Conservation (phyloP, 2,329 filamentous ascomycete genomes). For the Rachicladosporium sp. region DNA sequence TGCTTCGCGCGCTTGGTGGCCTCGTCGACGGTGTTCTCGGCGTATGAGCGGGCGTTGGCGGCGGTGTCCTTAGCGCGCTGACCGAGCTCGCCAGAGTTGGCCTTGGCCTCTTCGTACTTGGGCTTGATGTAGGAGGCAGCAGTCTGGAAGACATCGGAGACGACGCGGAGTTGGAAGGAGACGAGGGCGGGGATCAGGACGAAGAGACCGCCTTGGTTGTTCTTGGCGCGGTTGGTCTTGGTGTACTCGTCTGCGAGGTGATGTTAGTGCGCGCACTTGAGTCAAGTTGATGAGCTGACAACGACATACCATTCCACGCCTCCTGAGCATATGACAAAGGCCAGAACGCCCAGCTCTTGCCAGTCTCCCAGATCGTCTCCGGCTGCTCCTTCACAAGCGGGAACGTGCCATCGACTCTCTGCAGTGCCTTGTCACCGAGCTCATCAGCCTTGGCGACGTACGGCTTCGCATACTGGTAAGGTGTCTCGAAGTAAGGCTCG, state of each 20-base stretch:
- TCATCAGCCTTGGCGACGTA: conserved; percentile 75
- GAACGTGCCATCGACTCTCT: conserved; percentile 40
- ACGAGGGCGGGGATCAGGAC: conserved; percentile 22
- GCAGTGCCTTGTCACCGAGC: conserved; percentile 42
- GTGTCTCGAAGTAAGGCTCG: conserved; percentile 63
- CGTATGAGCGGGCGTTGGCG: conserved; percentile 17
- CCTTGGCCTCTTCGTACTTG: conserved; percentile 23
- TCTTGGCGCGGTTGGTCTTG: conserved; percentile 23
- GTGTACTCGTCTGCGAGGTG: conserved; percentile 22
- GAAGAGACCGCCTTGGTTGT: conserved; percentile 17
- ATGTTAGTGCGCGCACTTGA: conserved; percentile 6
- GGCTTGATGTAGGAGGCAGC: conserved; percentile 21
- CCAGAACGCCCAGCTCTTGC: conserved; percentile 53
- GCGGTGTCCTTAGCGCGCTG: conserved; percentile 16
- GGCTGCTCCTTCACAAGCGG: conserved; percentile 45
- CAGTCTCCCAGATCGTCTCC: conserved; percentile 42
- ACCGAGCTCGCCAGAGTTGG: conserved; percentile 21
- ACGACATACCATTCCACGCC: conserved; percentile 21
- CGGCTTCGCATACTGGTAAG: conserved; percentile 70
- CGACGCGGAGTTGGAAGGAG: conserved; percentile 23
- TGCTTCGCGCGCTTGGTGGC: conserved; percentile 15
- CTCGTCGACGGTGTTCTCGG: conserved; percentile 16
- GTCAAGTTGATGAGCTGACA: background rate
- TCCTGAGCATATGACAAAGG: conserved; percentile 22
- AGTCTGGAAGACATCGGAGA: conserved; percentile 21